Percentiles rank a stretch among this genome's conserved stretches.
Evolutionary conservation across 2,329 filamentous ascomycete species (phyloP).

Genomic region (Fusarium sp.): DNA sequence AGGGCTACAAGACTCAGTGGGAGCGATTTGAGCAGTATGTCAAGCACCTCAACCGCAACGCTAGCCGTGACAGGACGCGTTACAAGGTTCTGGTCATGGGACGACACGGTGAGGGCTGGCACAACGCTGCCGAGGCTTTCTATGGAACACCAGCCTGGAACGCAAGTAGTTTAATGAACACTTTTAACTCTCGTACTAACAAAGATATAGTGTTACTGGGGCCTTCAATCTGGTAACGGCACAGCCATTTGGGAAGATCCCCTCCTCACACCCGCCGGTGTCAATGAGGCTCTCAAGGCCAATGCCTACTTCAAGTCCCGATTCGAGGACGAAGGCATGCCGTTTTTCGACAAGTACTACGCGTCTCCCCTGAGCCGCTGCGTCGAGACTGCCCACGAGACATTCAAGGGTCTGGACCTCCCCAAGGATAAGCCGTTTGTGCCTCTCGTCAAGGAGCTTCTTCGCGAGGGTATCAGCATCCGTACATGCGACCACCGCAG

Average conservation of each 20-base stretch:
- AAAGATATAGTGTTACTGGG: conserved; percentile 71
- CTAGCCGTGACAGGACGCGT: conserved; percentile 58
- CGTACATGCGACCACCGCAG: conserved; percentile 77
- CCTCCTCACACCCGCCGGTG: conserved; percentile 69
- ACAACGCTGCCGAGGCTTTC: conserved; percentile 72
- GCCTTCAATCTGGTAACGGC: conserved; percentile 72
- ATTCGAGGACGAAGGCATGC: conserved; percentile 66
- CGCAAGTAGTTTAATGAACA: conserved; percentile 55
- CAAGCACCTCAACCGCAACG: conserved; percentile 62
- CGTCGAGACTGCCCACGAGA: conserved; percentile 71
- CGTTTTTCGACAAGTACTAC: conserved; percentile 74
- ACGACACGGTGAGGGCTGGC: conserved; percentile 77
- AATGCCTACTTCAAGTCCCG: conserved; percentile 70
- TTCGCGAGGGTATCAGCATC: conserved; percentile 75
- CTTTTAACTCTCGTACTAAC: background rate
- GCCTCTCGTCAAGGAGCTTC: conserved; percentile 72
- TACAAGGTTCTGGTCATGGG: conserved; percentile 78
- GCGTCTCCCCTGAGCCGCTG: conserved; percentile 74
- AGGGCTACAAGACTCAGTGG: conserved; percentile 69
- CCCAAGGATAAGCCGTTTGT: conserved; percentile 65
- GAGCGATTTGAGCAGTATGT: conserved; percentile 73
- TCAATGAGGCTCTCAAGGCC: conserved; percentile 69
- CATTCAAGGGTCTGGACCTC: conserved; percentile 67
- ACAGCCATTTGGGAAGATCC: conserved; percentile 74
- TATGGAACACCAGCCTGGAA: conserved; percentile 80